Percentiles rank a stretch among this genome's conserved stretches.
Conservation (phyloP, 139 green algal genomes). For the Tetraselmis chui region DNA sequence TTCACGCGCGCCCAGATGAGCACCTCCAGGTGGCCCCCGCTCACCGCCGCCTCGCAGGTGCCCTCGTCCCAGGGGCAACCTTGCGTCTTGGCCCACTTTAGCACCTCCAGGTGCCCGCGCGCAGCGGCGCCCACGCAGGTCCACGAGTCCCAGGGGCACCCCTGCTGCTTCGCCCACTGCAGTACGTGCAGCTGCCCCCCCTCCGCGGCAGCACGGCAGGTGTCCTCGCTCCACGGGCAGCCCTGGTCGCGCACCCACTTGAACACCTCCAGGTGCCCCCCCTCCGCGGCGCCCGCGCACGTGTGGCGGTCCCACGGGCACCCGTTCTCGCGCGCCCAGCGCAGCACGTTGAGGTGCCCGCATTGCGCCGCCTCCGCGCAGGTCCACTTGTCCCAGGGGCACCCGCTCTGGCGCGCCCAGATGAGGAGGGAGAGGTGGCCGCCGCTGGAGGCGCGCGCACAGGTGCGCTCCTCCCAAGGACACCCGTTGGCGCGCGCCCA, state of each 20-base stretch:
- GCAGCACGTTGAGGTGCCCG: not conserved
- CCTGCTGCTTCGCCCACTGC: not conserved
- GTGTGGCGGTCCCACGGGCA: slow-evolving; percentile 9
- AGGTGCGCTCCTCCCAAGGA: slow-evolving; percentile 5
- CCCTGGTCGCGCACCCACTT: slow-evolving; percentile 1
- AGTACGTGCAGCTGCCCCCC: not conserved
- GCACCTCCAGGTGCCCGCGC: not conserved
- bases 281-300: not conserved
- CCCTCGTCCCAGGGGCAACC: not conserved
- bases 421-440: slow-evolving; percentile 5
- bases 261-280: not conserved
- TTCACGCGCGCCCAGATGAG: slow-evolving; percentile 4
- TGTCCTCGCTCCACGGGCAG: slow-evolving; percentile 7
- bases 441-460: slow-evolving; percentile 1
- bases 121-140: slow-evolving; percentile 2
- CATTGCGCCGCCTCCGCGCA: not conserved
- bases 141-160: slow-evolving; percentile 2
- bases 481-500: not conserved
- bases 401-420: not conserved
- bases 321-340: not conserved
- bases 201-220: not conserved
- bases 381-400: not conserved
- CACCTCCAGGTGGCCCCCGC: not conserved
- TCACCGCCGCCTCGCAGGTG: not conserved
- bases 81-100: not conserved